Conservation (phyloP, 257 asterid species). For the Solanum neorickii region DNA sequence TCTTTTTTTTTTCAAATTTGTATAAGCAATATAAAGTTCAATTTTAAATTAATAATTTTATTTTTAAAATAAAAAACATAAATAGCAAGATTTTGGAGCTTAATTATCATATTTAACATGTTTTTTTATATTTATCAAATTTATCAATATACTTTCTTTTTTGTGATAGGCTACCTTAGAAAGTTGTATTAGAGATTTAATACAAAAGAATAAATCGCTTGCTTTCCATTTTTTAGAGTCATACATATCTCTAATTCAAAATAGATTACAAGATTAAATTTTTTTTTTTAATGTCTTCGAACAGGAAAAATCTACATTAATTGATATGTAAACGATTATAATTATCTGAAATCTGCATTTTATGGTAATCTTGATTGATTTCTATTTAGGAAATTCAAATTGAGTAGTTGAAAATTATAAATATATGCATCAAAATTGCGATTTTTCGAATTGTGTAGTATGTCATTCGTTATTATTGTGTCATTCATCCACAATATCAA, state of each 20-base stretch:
- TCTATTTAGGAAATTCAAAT: no score
- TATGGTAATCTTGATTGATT: not conserved
- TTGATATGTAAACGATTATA: no score
- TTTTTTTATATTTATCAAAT: no score
- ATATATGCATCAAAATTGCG: no score
- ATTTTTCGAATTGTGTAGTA: no score
- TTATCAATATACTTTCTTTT: not conserved
- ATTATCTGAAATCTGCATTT: no score
- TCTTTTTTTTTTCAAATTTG: not conserved
- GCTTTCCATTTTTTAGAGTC: not conserved
- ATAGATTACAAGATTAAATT: no score
- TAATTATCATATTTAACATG: no score
- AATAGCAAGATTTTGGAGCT: not conserved
- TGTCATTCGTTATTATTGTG: not conserved
- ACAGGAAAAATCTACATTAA: not conserved
- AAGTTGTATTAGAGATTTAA: not conserved
- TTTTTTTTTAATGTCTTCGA: not conserved
- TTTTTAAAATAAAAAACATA: no score
- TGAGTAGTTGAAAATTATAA: no score
- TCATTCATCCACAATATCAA: not conserved
- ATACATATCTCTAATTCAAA: no score
- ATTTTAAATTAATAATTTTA: not conserved
- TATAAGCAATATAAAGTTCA: not conserved
- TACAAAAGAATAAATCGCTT: not conserved
- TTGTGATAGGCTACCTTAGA: not conserved